phyloP scores from a whole-genome alignment of 768 basidiomycete genomes.

The Aureoboletus auriporus region DNA sequence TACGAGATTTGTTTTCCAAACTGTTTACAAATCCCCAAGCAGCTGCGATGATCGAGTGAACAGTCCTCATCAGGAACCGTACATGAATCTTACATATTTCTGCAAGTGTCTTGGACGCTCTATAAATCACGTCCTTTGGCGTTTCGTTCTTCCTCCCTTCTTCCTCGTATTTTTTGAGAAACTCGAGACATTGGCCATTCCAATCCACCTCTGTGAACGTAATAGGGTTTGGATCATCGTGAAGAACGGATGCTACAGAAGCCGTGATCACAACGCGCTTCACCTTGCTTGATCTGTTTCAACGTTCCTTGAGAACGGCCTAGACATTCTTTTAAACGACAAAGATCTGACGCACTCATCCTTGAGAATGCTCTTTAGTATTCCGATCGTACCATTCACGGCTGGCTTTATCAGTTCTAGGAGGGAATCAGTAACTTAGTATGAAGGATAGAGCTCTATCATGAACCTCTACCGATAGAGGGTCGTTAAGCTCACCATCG shows the following conservation, averaged over 20 bases:
- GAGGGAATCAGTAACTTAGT: background rate
- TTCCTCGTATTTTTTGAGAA: conserved; percentile 41
- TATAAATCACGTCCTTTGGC: conserved; percentile 38
- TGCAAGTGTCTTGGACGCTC: conserved; percentile 60
- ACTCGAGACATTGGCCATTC: conserved; percentile 45
- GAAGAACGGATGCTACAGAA: conserved; percentile 49
- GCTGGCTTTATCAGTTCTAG: conserved; percentile 67
- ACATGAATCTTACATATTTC: conserved; percentile 43
- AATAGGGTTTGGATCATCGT: conserved; percentile 17
- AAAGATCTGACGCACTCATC: conserved; percentile 35
- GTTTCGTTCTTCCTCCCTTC: conserved; percentile 43
- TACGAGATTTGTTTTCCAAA: conserved; percentile 26
- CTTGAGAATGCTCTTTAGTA: conserved; percentile 57
- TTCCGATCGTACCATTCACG: conserved; percentile 61
- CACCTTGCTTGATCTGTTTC: conserved; percentile 37
- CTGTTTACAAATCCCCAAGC: conserved; percentile 45
- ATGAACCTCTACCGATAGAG: too few relatives aligned
- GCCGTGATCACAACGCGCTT: conserved; percentile 70
- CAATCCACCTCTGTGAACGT: conserved; percentile 53
- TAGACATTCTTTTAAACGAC: background rate
- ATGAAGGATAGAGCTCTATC: too few relatives aligned
- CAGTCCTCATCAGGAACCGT: background rate
- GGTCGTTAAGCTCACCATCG: conserved; percentile 20
- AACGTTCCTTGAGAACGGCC: background rate
- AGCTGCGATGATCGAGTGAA: conserved; percentile 22